Percentiles rank a stretch among this genome's conserved stretches.
phyloP scores from a whole-genome alignment of 2,329 filamentous ascomycete species.

The Xylariaceae sp. region DNA sequence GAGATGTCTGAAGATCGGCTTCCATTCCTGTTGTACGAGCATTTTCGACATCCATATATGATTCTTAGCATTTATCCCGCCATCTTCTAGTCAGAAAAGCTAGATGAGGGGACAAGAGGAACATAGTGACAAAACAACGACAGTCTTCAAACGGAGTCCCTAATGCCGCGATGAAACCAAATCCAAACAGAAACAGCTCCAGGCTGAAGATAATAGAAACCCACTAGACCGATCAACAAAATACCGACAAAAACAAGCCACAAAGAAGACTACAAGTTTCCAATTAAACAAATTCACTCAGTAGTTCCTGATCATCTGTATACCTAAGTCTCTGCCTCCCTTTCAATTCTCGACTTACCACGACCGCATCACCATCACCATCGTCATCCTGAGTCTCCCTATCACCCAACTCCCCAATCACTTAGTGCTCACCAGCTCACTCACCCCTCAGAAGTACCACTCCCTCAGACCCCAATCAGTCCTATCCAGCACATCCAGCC shows the following conservation, averaged over 20 bases:
- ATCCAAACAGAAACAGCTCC: background rate
- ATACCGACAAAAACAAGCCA: constrained; percentile 76
- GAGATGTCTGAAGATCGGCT: constrained; percentile 51
- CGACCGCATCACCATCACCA: background rate
- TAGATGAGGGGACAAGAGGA: background rate
- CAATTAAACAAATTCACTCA: constrained; percentile 71
- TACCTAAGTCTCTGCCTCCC: constrained; percentile 30
- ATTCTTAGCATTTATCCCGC: too few relatives aligned
- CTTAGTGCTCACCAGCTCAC: constrained; percentile 15
- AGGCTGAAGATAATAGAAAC: constrained; percentile 23
- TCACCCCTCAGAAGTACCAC: too few relatives aligned
- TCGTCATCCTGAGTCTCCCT: background rate
- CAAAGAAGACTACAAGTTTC: constrained; percentile 74
- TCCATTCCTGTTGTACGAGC: constrained; percentile 63
- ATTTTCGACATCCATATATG: constrained; percentile 54
- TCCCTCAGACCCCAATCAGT: too few relatives aligned
- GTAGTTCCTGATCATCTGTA: constrained; percentile 65
- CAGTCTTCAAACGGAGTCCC: too few relatives aligned
- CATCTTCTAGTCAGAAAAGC: too few relatives aligned
- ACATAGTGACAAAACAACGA: background rate
- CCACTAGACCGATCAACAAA: constrained; percentile 83
- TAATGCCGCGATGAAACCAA: background rate
- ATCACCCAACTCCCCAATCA: constrained; percentile 15
- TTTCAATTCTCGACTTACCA: background rate
- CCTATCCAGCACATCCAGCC: too few relatives aligned